Conservation (phyloP, 768 basidiomycete genomes). For the Boletus sp. region DNA sequence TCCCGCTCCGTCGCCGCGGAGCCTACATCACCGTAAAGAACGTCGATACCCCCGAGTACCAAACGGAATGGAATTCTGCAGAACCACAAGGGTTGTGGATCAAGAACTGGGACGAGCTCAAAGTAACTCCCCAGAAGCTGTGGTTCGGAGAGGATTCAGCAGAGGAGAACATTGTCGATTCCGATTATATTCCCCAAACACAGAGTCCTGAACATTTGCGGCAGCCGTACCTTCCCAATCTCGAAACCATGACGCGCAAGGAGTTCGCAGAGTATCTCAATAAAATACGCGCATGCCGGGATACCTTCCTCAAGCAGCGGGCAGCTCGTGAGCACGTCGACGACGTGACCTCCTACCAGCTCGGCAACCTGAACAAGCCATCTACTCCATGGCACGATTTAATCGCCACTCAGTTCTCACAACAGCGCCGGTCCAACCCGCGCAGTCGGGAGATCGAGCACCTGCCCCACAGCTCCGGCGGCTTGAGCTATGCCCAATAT, state of each 20-base stretch:
- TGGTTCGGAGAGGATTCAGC: constrained; percentile 12
- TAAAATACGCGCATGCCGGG: constrained; percentile 55
- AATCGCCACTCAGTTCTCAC: constrained; percentile 17
- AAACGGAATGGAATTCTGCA: constrained; percentile 73
- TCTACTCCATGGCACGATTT: constrained; percentile 28
- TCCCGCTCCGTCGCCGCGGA: constrained; percentile 61
- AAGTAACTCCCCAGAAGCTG: constrained; percentile 14
- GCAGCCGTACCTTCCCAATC: constrained; percentile 44
- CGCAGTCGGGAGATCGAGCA: constrained; percentile 48
- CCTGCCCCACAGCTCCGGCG: constrained; percentile 63
- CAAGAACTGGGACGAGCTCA: constrained; percentile 62
- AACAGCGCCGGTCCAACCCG: constrained; percentile 25
- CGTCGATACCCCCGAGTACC: constrained; percentile 72
- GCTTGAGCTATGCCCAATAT: constrained; percentile 56
- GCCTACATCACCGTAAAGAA: constrained; percentile 64
- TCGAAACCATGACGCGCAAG: constrained; percentile 56
- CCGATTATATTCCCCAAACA: constrained; percentile 24
- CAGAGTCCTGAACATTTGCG: constrained; percentile 21
- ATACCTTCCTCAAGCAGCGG: constrained; percentile 51
- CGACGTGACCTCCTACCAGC: constrained; percentile 29
- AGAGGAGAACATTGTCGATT: constrained; percentile 24
- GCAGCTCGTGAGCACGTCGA: constrained; percentile 10
- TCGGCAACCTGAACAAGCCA: constrained; percentile 20
- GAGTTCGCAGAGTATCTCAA: constrained; percentile 60
- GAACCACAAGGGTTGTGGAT: constrained; percentile 68